A percentile compares a stretch with the other conserved stretches of the same genome.
Evolutionary conservation across 2,329 filamentous ascomycete genomes (phyloP).

Genomic region (Colletotrichum nymphaeae): DNA sequence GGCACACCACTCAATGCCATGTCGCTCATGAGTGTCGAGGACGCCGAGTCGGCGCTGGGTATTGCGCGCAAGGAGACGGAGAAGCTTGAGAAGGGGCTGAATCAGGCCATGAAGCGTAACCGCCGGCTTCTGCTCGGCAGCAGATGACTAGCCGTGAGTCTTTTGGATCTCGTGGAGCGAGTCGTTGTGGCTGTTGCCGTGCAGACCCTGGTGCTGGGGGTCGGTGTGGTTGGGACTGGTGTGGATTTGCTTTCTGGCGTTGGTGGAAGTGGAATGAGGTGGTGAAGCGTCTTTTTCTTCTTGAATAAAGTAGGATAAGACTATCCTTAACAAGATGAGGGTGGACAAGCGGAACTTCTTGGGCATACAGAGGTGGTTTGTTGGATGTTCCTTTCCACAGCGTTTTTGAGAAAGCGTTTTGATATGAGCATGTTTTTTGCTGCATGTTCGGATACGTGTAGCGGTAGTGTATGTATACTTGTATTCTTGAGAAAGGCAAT

Average conservation of each 20-base stretch:
- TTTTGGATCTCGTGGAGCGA: conserved; percentile 24
- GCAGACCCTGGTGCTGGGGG: conserved; percentile 36
- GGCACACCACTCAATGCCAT: conserved; percentile 56
- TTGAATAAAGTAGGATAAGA: no score
- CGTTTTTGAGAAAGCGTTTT: neutral
- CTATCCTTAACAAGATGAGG: neutral
- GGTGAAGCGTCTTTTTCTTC: neutral
- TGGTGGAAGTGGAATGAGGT: neutral
- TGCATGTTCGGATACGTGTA: neutral
- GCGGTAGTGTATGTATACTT: neutral
- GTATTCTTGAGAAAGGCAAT: neutral
- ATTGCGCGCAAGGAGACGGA: conserved; percentile 70
- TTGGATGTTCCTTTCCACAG: neutral
- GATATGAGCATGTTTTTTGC: neutral
- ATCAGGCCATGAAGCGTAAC: conserved; percentile 70
- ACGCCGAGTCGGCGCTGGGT: conserved; percentile 67
- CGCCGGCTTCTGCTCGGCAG: conserved; percentile 57
- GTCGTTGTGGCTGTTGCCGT: conserved; percentile 35
- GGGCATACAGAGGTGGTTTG: neutral
- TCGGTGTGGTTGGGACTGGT: conserved; percentile 35
- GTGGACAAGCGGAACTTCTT: no score
- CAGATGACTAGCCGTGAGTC: conserved; percentile 35
- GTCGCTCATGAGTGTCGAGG: conserved; percentile 70
- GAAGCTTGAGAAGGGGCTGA: conserved; percentile 70
- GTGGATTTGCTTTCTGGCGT: conserved; percentile 29